Conservation (phyloP, 805 yeast species). For the Zygoascus tannicola region DNA sequence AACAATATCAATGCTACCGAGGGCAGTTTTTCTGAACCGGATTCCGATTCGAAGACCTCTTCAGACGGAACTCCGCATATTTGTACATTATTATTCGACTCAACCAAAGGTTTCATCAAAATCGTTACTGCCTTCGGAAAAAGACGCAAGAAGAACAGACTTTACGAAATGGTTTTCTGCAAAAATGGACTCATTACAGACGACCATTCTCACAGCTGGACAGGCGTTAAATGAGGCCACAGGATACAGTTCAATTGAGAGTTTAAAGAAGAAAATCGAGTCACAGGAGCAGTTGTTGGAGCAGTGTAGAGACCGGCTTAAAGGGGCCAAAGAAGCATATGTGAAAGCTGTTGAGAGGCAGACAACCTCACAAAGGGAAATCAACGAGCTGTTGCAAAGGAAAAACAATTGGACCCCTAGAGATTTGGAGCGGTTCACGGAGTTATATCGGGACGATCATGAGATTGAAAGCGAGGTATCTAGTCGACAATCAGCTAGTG, state of each 20-base stretch:
- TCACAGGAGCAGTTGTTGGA: conserved; percentile 43
- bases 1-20: too few species aligned
- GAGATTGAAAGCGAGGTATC: conserved; percentile 53
- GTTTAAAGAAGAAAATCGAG: conserved; percentile 53
- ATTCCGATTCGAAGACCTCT: too few species aligned
- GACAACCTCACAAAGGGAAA: conserved; percentile 65
- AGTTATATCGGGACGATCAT: conserved; percentile 73
- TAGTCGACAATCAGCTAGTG: conserved; percentile 39
- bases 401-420: conserved; percentile 70
- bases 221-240: conserved; percentile 80
- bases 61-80: too few species aligned
- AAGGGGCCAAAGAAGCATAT: conserved; percentile 41
- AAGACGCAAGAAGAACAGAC: conserved; percentile 21
- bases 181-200: conserved; percentile 28
- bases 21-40: too few species aligned
- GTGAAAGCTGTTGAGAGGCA: conserved; percentile 54
- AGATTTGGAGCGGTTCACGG: conserved; percentile 81
- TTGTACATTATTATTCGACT: too few species aligned
- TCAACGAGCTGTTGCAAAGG: conserved; percentile 78
- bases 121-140: conserved; percentile 20
- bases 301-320: conserved; percentile 40
- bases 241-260: conserved; percentile 77
- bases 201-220: conserved; percentile 28
- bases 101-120: too few species aligned
- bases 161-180: conserved; percentile 20